Base-by-base conservation (phyloP, 176 grass and related monocot species). In the Bolboschoenus planiculmis region DNA sequence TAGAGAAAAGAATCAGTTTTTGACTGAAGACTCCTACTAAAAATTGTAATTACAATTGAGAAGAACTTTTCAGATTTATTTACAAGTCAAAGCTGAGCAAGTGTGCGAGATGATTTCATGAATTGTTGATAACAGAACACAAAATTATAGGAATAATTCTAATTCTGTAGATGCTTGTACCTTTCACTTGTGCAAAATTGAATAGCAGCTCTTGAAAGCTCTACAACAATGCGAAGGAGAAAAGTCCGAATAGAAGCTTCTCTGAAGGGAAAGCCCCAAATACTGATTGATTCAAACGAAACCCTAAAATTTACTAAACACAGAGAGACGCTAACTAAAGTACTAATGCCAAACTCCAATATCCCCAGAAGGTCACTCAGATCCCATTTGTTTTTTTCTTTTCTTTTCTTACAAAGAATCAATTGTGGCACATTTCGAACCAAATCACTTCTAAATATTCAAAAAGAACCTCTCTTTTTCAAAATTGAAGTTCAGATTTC, bases 101-200 rank as follows among this genome's bases (percentile, higher is more conserved):
- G 54, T 61, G 10, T 3, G n/a, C n/a, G 3, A 30, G 16, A 62
- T 20, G 2, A 79, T 35, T 79, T 57, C 5, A 37, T 26, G 23
- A 73, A 44, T 54, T 31, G 36, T 27, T 47, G 40, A 43, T 82
- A 10, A 82, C 10, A 82, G 6, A 26, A 7, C 10, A 64, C 35
- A 82, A 64, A 50, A 65, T 63, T 14, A 66, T 16, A 78, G 34
- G n/a, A 80, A 80, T 33, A 78, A 78, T 78, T 55, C 2, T 80
- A 31, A 65, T 14, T n/a, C 40, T 82, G 21, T 30, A 44, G 30
- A 65, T 31, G 20, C 5, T 47, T 30, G 56, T 66, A 46, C 56
- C 60, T 63, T 47, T 62, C 53, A 33, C 24, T 27, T 82, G 20
- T 36, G 34, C 26, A 31, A 82, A 82, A 30, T 82, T 63, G 34